Base-by-base conservation (phyloP, 257 asterid genomes). In the Gentiana macrophylla region DNA sequence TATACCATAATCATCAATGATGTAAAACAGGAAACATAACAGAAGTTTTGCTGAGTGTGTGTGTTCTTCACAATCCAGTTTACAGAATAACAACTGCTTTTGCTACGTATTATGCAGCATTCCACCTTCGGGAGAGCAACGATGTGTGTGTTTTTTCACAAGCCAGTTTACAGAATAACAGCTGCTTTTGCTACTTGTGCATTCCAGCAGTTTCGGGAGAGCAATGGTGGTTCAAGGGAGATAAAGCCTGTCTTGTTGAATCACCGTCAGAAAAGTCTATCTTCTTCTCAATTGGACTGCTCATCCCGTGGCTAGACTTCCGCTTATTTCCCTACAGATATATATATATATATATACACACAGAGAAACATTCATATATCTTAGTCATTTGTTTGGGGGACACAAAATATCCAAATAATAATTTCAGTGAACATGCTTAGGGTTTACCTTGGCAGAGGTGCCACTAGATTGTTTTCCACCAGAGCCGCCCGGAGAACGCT, bases 161-260 rank as follows among this genome's bases (percentile, higher is more conserved):
- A 24, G 13, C 35, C 24, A 41, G 35, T 56, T 53, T 35, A n/a
- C 12, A 54, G 45, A 13, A 46, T 35, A 44, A 51, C 24, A 24
- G 24, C 24, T 24, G 24, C 9, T 10, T 12, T 44, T 55, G 60
- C 68, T 79, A 83, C 81, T 78, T 80, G 72, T 55, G 73, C 65
- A 69, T 52, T 68, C 86, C 71, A 41, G 9, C 6, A 43, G 80
- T 67, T 63, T 85, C 87, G 1, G 94, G 90, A 8, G 94, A 80
- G 75, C 74, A 79, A 64, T 37, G 64, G 32, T 67, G 84, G 45
- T 37, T 32, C 72, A 90, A 69, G 1, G 94, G 96, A 56, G 94
- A 92, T 53, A 88, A 75, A 41, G 98, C 94, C 68, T 52, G 81
- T 61, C 95, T 80, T 51, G 55, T 70, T 36, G 78, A 64, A 41